phyloP scores from a whole-genome alignment of 805 yeast species.

The Jamesozyma piceae region DNA sequence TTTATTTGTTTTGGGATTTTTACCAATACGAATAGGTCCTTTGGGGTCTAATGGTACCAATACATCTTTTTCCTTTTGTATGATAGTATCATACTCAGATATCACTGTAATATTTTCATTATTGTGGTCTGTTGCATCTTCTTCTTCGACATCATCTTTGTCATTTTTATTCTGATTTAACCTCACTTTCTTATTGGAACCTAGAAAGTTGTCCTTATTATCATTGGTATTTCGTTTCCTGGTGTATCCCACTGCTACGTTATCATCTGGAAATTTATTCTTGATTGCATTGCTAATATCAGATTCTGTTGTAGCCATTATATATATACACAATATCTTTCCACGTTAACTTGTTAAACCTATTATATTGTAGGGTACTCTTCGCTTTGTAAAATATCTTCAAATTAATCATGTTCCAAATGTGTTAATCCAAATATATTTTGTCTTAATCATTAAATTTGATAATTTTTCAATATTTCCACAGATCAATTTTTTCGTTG shows the following conservation, averaged over 20 bases:
- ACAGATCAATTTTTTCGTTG: too few species aligned
- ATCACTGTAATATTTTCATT: neutral
- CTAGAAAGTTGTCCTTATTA: neutral
- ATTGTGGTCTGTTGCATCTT: neutral
- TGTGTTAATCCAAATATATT: too few species aligned
- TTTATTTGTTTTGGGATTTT: conserved; percentile 21
- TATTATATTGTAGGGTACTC: too few species aligned
- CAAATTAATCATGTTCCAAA: too few species aligned
- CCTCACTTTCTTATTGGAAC: neutral
- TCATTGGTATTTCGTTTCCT: neutral
- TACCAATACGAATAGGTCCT: conserved; percentile 23
- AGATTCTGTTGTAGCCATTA: neutral
- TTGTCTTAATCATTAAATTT: too few species aligned
- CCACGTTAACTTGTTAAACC: too few species aligned
- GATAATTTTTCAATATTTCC: too few species aligned
- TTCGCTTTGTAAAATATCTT: too few species aligned
- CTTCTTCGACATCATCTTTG: neutral
- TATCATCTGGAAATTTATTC: neutral
- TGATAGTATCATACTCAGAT: neutral
- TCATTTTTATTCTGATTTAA: neutral
- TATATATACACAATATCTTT: neutral
- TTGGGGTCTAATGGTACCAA: conserved; percentile 15
- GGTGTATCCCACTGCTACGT: neutral
- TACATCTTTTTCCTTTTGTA: conserved; percentile 5
- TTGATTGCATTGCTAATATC: neutral